These are phyloP conservation scores for Phytophthora brassicae DNA, from an alignment of 352 stramenopile genomes.

Conservation along the genomic window DNA sequence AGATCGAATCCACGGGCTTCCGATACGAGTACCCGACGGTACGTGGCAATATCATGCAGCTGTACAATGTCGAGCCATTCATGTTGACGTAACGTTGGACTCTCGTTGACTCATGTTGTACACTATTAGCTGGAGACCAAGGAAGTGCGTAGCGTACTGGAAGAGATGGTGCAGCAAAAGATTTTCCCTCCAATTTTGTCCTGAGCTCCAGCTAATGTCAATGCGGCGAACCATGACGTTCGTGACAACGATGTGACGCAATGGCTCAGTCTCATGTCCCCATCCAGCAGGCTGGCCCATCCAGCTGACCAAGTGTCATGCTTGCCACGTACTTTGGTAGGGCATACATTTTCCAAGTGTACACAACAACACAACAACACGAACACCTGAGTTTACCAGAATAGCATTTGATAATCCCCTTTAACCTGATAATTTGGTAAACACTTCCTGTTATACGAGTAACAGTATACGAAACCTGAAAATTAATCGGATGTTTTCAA, in stretches of 20 bases:
- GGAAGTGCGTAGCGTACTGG: slow-evolving; percentile 58
- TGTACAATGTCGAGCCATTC: not conserved
- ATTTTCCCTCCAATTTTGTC: slow-evolving; percentile 80
- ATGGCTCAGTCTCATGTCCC: slow-evolving; percentile 16
- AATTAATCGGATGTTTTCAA: too few species aligned
- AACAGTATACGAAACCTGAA: too few species aligned
- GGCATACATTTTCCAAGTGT: slow-evolving; percentile 29
- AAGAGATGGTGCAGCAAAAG: slow-evolving; percentile 78
- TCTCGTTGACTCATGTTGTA: slow-evolving; percentile 12
- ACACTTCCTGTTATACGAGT: too few species aligned
- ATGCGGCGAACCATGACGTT: slow-evolving; percentile 8
- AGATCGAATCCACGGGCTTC: slow-evolving; percentile 81
- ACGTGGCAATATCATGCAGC: not conserved
- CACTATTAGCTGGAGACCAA: slow-evolving; percentile 49
- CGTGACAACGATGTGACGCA: slow-evolving; percentile 10
- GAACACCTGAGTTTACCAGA: slow-evolving; percentile 30
- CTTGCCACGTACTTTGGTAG: slow-evolving; percentile 25
- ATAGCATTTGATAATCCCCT: too few species aligned
- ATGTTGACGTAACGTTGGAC: slow-evolving; percentile 14
- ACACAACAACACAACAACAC: slow-evolving; percentile 24
- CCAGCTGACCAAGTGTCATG: slow-evolving; percentile 15
- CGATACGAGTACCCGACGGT: slow-evolving; percentile 72
- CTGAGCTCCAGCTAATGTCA: slow-evolving; percentile 21
- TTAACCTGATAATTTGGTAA: too few species aligned
- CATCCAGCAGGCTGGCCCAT: slow-evolving; percentile 5